Evolutionary conservation across 2,329 filamentous ascomycete species (phyloP).

Genomic region (Cladosporium cucumerinum): DNA sequence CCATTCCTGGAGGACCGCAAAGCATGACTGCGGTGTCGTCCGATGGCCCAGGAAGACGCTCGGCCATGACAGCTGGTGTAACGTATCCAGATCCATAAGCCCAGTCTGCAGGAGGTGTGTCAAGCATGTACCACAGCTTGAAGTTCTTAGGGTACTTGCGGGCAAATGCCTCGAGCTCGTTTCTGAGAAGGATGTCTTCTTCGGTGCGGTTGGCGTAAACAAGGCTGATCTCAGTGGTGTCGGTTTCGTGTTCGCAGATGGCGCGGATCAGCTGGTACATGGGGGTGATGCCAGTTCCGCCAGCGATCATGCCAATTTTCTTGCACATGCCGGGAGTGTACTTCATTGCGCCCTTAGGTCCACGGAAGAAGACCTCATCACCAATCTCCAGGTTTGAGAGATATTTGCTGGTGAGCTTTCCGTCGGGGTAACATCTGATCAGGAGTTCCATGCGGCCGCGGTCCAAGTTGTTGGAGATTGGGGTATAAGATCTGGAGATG

Average conservation of each 20-base stretch:
- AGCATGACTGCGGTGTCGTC: constrained; percentile 53
- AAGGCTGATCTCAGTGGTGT: constrained; percentile 55
- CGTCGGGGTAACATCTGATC: constrained; percentile 52
- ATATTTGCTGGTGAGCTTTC: constrained; percentile 43
- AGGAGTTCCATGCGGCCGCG: constrained; percentile 51
- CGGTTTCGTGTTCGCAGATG: constrained; percentile 59
- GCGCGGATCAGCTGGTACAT: constrained; percentile 63
- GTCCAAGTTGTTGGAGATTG: constrained; percentile 33
- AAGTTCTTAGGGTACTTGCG: constrained; percentile 50
- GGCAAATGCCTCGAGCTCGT: constrained; percentile 55
- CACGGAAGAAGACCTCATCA: constrained; percentile 52
- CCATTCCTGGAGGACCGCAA: constrained; percentile 61
- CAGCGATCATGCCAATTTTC: constrained; percentile 54
- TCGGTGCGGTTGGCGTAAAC: constrained; percentile 60
- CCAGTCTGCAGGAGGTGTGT: constrained; percentile 49
- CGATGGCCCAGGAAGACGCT: constrained; percentile 48
- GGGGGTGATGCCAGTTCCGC: constrained; percentile 55
- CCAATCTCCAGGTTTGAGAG: constrained; percentile 48
- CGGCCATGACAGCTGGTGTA: constrained; percentile 49
- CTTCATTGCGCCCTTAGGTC: constrained; percentile 56
- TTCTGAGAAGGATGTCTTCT: constrained; percentile 58
- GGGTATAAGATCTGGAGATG: constrained; percentile 26
- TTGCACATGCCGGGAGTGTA: constrained; percentile 45
- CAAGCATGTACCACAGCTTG: constrained; percentile 55
- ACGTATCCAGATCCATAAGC: constrained; percentile 50